phyloP scores from a whole-genome alignment of 148 eudicot species.

The Rhododendron simsii region DNA sequence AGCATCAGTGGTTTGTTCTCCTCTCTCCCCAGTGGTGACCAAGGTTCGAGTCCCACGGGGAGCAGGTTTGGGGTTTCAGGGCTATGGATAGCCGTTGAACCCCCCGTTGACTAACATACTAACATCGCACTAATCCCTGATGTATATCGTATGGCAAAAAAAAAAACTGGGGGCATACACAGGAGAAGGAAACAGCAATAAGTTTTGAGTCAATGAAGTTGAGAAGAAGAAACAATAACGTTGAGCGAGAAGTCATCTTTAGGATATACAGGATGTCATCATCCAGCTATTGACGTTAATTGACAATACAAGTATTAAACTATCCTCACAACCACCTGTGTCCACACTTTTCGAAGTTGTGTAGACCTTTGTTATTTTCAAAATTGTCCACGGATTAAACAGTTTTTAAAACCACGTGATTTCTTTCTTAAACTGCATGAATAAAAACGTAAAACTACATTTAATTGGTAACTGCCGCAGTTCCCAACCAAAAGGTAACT shows the following conservation, averaged over 20 bases:
- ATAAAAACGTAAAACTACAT: background rate
- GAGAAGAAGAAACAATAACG: background rate
- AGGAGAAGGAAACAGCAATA: background rate
- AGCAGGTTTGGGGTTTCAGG: no score
- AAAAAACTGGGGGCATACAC: background rate
- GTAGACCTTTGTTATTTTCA: background rate
- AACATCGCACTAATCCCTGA: no score
- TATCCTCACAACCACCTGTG: background rate
- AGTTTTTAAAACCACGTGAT: background rate
- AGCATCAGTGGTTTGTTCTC: no score
- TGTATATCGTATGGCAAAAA: no score
- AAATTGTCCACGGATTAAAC: background rate
- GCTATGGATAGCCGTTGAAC: no score
- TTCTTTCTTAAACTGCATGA: background rate
- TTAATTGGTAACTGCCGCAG: background rate
- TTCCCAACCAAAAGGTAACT: background rate
- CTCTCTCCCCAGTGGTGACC: no score
- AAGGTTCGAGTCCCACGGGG: no score
- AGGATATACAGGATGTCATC: background rate
- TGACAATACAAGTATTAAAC: background rate
- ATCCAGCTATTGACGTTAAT: background rate
- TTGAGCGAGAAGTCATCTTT: background rate
- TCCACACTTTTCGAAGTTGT: background rate
- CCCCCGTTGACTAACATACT: no score
- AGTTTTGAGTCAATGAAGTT: background rate